These are phyloP conservation scores for Mortierella sp. DNA, from an alignment of 371 early-diverging fungal species.

Conservation along the genomic window DNA sequence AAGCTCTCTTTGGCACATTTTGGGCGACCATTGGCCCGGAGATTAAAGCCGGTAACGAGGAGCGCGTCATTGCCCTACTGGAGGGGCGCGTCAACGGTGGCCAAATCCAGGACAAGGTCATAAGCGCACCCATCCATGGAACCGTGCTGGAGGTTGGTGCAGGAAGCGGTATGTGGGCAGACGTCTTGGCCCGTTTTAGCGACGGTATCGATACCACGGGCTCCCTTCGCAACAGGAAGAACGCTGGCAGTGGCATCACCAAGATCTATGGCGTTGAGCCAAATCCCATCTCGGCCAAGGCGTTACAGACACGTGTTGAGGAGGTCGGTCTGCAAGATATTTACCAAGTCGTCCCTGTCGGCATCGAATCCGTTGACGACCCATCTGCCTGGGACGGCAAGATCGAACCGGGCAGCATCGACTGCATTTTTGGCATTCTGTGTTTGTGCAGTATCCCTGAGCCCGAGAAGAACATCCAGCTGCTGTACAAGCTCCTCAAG, in stretches of 20 bases:
- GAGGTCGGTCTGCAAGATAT: slow-evolving; percentile 15
- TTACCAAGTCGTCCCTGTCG: slow-evolving; percentile 16
- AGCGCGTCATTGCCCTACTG: slow-evolving; percentile 12
- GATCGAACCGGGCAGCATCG: slow-evolving; percentile 16
- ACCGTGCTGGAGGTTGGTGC: slow-evolving; percentile 22
- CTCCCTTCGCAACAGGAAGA: slow-evolving; percentile 1
- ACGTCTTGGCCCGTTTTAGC: slow-evolving; percentile 18
- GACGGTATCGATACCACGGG: neutral
- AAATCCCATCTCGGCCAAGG: slow-evolving; percentile 19
- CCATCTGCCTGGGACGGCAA: slow-evolving; percentile 12
- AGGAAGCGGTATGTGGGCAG: slow-evolving; percentile 23
- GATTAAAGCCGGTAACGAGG: slow-evolving; percentile 5
- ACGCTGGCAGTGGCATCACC: slow-evolving; percentile 6
- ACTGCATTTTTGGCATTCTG: slow-evolving; percentile 11
- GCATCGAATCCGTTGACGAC: slow-evolving; percentile 13
- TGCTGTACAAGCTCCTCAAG: slow-evolving; percentile 20
- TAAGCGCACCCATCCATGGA: slow-evolving; percentile 17
- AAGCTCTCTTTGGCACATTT: slow-evolving; percentile 15
- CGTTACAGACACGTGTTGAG: slow-evolving; percentile 10
- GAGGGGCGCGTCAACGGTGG: slow-evolving; percentile 23
- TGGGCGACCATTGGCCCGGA: slow-evolving; percentile 12
- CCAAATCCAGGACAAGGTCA: slow-evolving; percentile 6
- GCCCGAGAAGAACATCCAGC: slow-evolving; percentile 8
- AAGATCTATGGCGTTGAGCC: slow-evolving; percentile 22
- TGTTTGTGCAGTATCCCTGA: slow-evolving; percentile 21